Conservation (phyloP, 306 rosid genomes). For the Quillaja saponaria region DNA sequence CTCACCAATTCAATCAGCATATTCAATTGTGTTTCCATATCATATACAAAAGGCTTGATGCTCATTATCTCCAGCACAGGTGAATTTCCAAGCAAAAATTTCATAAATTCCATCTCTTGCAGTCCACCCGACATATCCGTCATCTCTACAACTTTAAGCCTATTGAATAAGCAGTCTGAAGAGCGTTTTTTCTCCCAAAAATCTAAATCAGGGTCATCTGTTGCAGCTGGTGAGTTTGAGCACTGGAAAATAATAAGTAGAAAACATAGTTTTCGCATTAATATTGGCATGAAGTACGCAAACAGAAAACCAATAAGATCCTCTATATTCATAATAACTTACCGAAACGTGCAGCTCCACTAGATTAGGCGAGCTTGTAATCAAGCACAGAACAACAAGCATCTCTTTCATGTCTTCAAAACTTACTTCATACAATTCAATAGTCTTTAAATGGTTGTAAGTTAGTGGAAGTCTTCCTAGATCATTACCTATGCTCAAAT, state of each 20-base stretch:
- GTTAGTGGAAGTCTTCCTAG: conserved; percentile 43
- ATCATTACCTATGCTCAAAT: conserved; percentile 81
- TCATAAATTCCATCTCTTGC: conserved; percentile 78
- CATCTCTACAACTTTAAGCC: conserved; percentile 66
- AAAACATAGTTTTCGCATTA: conserved; percentile 15
- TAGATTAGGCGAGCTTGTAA: conserved; percentile 77
- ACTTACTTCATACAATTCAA: conserved; percentile 83
- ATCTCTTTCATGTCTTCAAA: conserved; percentile 93
- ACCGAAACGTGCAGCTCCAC: conserved; percentile 86
- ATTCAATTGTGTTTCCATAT: conserved; percentile 46
- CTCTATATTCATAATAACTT: conserved; percentile 28
- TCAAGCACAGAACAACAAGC: conserved; percentile 77
- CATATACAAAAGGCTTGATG: conserved; percentile 49
- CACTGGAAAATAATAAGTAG: conserved; percentile 33
- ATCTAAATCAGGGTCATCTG: conserved; percentile 61
- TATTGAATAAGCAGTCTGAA: conserved; percentile 42
- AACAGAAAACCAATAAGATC: neutral
- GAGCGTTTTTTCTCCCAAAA: conserved; percentile 66
- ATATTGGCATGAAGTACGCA: conserved; percentile 17
- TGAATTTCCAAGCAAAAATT: conserved; percentile 64
- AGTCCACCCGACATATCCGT: conserved; percentile 73
- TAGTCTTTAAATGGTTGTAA: conserved; percentile 57
- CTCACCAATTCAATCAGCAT: conserved; percentile 69
- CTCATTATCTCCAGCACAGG: conserved; percentile 70
- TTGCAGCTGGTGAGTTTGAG: conserved; percentile 52